Conservation (phyloP, 768 basidiomycete genomes). For the Leccinum longicurvipes region DNA sequence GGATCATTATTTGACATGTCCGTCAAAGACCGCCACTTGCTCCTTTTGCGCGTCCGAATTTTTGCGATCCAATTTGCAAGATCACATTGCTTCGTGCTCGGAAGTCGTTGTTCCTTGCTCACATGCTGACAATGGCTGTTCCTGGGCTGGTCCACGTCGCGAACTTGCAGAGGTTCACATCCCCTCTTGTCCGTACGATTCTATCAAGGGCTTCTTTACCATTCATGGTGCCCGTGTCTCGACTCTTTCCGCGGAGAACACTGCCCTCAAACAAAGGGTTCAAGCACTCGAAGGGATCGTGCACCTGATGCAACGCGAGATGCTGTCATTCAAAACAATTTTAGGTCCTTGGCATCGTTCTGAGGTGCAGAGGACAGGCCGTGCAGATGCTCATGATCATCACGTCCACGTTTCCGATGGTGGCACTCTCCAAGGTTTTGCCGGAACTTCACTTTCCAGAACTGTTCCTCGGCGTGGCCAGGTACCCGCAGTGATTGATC, state of each 20-base stretch:
- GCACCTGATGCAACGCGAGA: slow-evolving; percentile 51
- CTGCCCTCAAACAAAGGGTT: slow-evolving; percentile 54
- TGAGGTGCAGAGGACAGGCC: slow-evolving; percentile 28
- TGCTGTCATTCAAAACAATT: slow-evolving; percentile 50
- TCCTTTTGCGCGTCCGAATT: slow-evolving; percentile 39
- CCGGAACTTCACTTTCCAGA: slow-evolving; percentile 21
- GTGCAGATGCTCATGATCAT: slow-evolving; percentile 6
- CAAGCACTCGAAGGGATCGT: slow-evolving; percentile 56
- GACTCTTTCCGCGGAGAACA: slow-evolving; percentile 60
- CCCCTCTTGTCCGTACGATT: slow-evolving; percentile 52
- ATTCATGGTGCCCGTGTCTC: slow-evolving; percentile 39
- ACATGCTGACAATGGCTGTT: slow-evolving; percentile 50
- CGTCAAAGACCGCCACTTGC: slow-evolving; percentile 36
- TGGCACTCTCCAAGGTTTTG: slow-evolving; percentile 3
- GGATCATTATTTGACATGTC: slow-evolving; percentile 41
- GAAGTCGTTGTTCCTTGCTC: slow-evolving; percentile 39
- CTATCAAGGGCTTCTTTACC: slow-evolving; percentile 57
- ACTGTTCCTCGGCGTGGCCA: slow-evolving; percentile 11
- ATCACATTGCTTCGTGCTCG: slow-evolving; percentile 40
- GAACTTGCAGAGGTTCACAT: slow-evolving; percentile 37
- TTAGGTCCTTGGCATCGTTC: slow-evolving; percentile 64
- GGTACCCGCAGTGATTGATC: slow-evolving; percentile 11
- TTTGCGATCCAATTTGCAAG: slow-evolving; percentile 30
- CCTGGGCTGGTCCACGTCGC: slow-evolving; percentile 47
- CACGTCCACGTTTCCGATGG: slow-evolving; percentile 11